Base-by-base conservation (phyloP, 768 basidiomycete species). In the Pleurotus giganteus region DNA sequence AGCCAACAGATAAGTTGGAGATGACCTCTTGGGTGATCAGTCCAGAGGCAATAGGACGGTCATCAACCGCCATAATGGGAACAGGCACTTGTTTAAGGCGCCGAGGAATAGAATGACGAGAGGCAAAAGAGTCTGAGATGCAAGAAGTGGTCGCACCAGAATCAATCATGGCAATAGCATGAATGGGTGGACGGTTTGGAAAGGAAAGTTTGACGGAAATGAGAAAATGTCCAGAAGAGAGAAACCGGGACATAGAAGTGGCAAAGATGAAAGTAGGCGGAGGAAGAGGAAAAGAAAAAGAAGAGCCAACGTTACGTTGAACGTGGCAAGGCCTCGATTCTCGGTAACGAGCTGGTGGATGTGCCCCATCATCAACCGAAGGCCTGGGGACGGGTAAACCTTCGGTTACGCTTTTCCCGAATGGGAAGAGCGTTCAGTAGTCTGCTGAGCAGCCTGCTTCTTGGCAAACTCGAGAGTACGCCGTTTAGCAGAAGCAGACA, bases 1-100 rank as follows among this genome's bases (percentile, higher is more conserved):
- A 39, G 17, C 55, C 57, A 21, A 66, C 56, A 2, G 46, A 49
- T 8, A 72, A 31, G 2, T 58, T 47, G 27, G 62, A 49, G 6
- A 68, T 34, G 9, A 69, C 60, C 32, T 69, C 64, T 36, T 69
- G 67, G n/a, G 69, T 70, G 56, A 71, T 63, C n/a, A 66, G 56
- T 1, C 71, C 71, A 45, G 63, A 65, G 6, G 65, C 59, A 29
- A 71, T 65, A 6, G 65, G 69, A 42, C 63, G 57, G 47, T 69
- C 58, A 47, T 69, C 67, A 28, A 69, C 61, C 2, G 64, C 62
- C 39, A 61, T 62, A 27, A 69, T 59, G 15, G 69, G 64, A 32
- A 61, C 57, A 21, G 66, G 67, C 13, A 53, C 47, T 34, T 62
- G 55, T 54, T 65, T 64, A n/a, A 53, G 58, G 58, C 45, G 45